These are phyloP conservation scores for Ceratobasidium papillatum DNA, from an alignment of 1,284 basidiomycete genomes.

Conservation along the genomic window DNA sequence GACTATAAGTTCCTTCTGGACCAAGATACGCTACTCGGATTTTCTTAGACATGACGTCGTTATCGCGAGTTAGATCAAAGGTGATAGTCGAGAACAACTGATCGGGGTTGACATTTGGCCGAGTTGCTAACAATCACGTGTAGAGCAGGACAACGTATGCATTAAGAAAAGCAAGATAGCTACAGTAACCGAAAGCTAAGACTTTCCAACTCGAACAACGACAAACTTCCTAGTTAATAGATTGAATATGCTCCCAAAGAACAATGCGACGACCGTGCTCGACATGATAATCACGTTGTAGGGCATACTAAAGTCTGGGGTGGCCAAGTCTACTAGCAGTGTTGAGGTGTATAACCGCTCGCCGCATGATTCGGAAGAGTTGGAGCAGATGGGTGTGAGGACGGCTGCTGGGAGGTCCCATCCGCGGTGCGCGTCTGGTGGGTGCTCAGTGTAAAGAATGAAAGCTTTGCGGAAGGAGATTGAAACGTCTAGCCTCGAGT, in stretches of 20 bases:
- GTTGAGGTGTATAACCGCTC: constrained; percentile 79
- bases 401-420: constrained; percentile 91
- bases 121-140: constrained; percentile 29
- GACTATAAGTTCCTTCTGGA: constrained; percentile 46
- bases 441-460: constrained; percentile 94
- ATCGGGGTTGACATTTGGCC: constrained; percentile 11
- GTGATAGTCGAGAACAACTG: constrained; percentile 1
- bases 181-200: background rate
- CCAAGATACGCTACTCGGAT: constrained; percentile 44
- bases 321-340: constrained; percentile 88
- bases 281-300: constrained; percentile 99
- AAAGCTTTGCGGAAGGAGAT: constrained; percentile 87
- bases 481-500: constrained; percentile 67
- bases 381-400: constrained; percentile 41
- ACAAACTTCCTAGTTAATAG: constrained; percentile 82
- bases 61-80: background rate
- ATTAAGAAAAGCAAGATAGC: background rate
- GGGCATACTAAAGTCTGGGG: constrained; percentile 99
- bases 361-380: constrained; percentile 17
- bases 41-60: constrained; percentile 12
- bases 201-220: constrained; percentile 25
- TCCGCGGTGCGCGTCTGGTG: constrained; percentile 93
- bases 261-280: constrained; percentile 88
- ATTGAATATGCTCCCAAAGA: constrained; percentile 94
- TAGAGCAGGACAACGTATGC: background rate